These are phyloP conservation scores for Colletotrichum shisoi DNA, from an alignment of 2,329 filamentous ascomycete genomes.

Conservation along the genomic window DNA sequence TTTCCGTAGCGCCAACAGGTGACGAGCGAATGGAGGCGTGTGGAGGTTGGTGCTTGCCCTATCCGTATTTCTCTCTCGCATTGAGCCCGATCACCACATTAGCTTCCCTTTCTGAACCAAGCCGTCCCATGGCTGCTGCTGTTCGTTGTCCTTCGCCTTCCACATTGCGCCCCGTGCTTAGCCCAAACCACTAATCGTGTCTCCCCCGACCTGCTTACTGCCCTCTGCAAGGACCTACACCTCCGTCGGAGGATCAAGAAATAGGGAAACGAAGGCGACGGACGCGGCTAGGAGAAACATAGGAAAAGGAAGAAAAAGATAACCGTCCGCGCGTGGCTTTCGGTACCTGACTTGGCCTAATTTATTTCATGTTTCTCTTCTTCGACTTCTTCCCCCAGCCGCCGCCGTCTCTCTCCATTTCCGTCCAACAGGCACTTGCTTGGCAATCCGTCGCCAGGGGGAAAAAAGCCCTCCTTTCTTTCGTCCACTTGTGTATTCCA, in stretches of 20 bases:
- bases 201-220: neutral
- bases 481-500: neutral
- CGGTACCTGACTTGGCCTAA: constrained; percentile 12
- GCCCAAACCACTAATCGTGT: constrained; percentile 3
- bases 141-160: constrained; percentile 22
- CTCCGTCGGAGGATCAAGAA: neutral
- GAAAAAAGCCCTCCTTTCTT: constrained; percentile 8
- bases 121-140: constrained; percentile 19
- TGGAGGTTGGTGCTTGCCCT: constrained; percentile 32
- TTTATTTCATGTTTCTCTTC: constrained; percentile 13
- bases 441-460: constrained; percentile 8
- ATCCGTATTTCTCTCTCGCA: constrained; percentile 34
- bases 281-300: constrained; percentile 21
- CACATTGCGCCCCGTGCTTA: constrained; percentile 13
- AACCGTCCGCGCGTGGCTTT: constrained; percentile 31
- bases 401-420: constrained; percentile 3
- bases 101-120: constrained; percentile 37
- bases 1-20: constrained; percentile 22
- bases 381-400: neutral
- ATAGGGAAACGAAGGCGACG: constrained; percentile 23
- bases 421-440: constrained; percentile 1
- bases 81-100: constrained; percentile 35
- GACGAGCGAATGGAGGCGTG: constrained; percentile 29
- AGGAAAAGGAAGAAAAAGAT: constrained; percentile 5
- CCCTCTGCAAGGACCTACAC: neutral